Conservation (phyloP, 1,139 yeast species). For the Kurtzmaniella quercitrusa region DNA sequence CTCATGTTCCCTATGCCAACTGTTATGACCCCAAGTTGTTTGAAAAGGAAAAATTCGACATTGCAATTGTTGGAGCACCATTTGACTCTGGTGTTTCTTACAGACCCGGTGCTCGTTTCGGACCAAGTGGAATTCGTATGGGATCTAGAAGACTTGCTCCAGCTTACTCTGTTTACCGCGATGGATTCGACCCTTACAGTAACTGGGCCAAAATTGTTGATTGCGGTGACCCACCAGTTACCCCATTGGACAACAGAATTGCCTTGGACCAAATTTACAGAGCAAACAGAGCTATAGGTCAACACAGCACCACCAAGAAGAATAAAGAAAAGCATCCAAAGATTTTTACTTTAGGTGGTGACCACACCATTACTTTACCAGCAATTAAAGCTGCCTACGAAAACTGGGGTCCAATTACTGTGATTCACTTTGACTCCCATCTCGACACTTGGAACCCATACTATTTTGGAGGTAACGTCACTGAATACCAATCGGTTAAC, state of each 20-base stretch:
- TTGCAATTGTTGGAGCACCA: constrained; percentile 29
- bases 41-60: constrained; percentile 17
- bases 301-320: constrained; percentile 8
- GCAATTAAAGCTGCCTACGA: constrained; percentile 12
- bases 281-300: constrained; percentile 11
- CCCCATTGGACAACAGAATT: constrained; percentile 15
- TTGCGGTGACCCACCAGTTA: constrained; percentile 17
- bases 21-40: constrained; percentile 24
- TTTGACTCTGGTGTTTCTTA: constrained; percentile 28
- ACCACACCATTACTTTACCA: constrained; percentile 15
- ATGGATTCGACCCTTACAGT: constrained; percentile 10
- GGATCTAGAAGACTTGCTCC: constrained; percentile 14
- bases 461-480: constrained; percentile 11
- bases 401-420: constrained; percentile 12
- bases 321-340: constrained; percentile 9
- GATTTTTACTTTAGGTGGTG: constrained; percentile 14
- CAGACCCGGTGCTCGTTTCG: constrained; percentile 29
- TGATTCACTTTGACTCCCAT: constrained; percentile 15
- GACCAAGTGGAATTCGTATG: constrained; percentile 23
- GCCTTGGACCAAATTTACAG: constrained; percentile 15
- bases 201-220: constrained; percentile 15
- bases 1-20: constrained; percentile 25
- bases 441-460: constrained; percentile 15
- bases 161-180: constrained; percentile 18
- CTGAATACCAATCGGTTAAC: constrained; percentile 11